phyloP scores from a whole-genome alignment of 805 yeast species.

The Yarrowia sp. region DNA sequence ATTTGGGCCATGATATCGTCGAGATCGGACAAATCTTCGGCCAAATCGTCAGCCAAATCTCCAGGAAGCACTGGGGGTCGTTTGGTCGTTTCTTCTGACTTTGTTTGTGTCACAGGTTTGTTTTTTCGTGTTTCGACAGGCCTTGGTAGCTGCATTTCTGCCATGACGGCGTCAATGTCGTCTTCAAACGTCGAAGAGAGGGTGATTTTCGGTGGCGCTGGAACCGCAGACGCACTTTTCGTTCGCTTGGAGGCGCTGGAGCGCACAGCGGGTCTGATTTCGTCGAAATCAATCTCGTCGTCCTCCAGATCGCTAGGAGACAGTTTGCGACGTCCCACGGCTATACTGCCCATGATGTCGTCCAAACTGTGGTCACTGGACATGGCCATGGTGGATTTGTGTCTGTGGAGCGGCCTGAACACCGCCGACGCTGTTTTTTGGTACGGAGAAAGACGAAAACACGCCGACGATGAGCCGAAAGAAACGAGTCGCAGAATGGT shows the following conservation, averaged over 20 bases:
- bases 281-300: slow-evolving; percentile 11
- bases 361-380: slow-evolving; percentile 26
- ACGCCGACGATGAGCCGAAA: slow-evolving; percentile 35
- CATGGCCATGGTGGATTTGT: slow-evolving; percentile 10
- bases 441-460: slow-evolving; percentile 9
- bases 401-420: neutral
- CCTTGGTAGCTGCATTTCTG: neutral
- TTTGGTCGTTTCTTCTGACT: neutral
- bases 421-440: slow-evolving; percentile 23
- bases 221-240: neutral
- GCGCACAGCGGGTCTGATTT: neutral
- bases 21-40: neutral
- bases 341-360: slow-evolving; percentile 26
- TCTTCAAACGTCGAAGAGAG: slow-evolving; percentile 15
- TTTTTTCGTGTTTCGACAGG: neutral
- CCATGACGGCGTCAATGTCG: slow-evolving; percentile 30
- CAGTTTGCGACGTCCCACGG: slow-evolving; percentile 8
- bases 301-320: neutral
- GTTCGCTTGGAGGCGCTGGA: neutral
- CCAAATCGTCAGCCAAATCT: neutral
- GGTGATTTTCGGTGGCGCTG: neutral
- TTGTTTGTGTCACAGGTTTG: too few species aligned
- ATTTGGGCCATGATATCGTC: slow-evolving; percentile 3
- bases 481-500: slow-evolving; percentile 23
- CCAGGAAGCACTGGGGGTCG: too few species aligned